These are phyloP conservation scores for Chaetomium tenue DNA, from an alignment of 495 filamentous ascomycete genomes.

Conservation along the genomic window DNA sequence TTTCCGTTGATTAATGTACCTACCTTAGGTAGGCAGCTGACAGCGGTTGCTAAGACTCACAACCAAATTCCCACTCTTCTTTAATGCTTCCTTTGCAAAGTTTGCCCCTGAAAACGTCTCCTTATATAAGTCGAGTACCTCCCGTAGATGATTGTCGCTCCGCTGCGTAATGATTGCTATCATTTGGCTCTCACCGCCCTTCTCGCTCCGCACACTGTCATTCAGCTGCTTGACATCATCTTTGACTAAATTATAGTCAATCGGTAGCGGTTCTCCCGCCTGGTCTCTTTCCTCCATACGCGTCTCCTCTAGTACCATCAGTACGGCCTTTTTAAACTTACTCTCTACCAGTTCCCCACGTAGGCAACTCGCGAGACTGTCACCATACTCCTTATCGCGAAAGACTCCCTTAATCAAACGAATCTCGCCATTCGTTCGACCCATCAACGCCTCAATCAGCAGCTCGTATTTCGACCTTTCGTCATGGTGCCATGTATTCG, in stretches of 20 bases:
- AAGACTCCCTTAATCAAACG: conserved; percentile 85
- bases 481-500: conserved; percentile 96
- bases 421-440: conserved; percentile 81
- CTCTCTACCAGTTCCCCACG: conserved; percentile 86
- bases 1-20: not conserved
- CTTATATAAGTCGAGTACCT: conserved; percentile 74
- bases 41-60: conserved; percentile 54
- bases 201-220: conserved; percentile 64
- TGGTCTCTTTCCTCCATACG: conserved; percentile 74
- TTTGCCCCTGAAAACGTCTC: conserved; percentile 62
- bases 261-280: conserved; percentile 38
- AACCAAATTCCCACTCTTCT: conserved; percentile 84
- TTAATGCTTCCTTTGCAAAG: conserved; percentile 81
- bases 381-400: conserved; percentile 82
- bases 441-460: conserved; percentile 89
- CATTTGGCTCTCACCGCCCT: conserved; percentile 89
- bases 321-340: conserved; percentile 88
- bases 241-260: conserved; percentile 56
- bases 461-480: conserved; percentile 79
- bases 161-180: conserved; percentile 77
- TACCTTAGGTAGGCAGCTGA: too few relatives aligned
- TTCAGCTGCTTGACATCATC: conserved; percentile 71
- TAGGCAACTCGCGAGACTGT: conserved; percentile 81
- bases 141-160: conserved; percentile 75
- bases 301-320: conserved; percentile 76